Conservation (phyloP, 495 filamentous ascomycete species). For the Coniosporium apollinis region DNA sequence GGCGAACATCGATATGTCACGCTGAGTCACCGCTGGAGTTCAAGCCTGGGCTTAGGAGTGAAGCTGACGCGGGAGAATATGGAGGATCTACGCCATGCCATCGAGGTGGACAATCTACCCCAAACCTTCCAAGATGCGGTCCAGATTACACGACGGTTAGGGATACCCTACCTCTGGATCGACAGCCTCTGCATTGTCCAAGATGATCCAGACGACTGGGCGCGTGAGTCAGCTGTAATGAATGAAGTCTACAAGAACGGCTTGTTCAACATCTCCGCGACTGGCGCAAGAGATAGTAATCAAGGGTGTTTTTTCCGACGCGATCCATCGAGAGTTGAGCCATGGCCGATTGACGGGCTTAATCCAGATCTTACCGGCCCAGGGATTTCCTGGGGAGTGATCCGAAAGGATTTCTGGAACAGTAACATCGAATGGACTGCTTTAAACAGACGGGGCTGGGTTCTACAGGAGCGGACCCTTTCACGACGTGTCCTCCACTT, state of each 20-base stretch:
- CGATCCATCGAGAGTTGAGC: background rate
- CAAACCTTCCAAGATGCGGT: constrained; percentile 9
- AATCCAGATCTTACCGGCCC: background rate
- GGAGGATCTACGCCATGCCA: background rate
- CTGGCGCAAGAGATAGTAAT: background rate
- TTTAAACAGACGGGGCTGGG: constrained; percentile 2
- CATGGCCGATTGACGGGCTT: background rate
- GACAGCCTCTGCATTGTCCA: constrained; percentile 9
- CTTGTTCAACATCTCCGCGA: background rate
- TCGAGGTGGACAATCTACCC: constrained; percentile 1
- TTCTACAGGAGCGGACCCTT: constrained; percentile 2
- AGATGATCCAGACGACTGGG: constrained; percentile 7
- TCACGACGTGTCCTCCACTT: constrained; percentile 1
- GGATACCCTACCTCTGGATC: constrained; percentile 11
- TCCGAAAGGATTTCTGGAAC: background rate
- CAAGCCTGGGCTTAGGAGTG: background rate
- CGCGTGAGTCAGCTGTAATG: constrained; percentile 4
- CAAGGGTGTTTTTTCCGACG: background rate
- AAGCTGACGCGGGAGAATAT: background rate
- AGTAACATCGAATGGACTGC: background rate
- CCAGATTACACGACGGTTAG: background rate
- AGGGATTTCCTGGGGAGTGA: background rate
- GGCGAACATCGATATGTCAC: too few species aligned
- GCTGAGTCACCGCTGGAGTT: background rate
- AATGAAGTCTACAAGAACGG: background rate